Evolutionary conservation across 257 asterid genomes (phyloP).

Genomic region (Rehmannia glutinosa): DNA sequence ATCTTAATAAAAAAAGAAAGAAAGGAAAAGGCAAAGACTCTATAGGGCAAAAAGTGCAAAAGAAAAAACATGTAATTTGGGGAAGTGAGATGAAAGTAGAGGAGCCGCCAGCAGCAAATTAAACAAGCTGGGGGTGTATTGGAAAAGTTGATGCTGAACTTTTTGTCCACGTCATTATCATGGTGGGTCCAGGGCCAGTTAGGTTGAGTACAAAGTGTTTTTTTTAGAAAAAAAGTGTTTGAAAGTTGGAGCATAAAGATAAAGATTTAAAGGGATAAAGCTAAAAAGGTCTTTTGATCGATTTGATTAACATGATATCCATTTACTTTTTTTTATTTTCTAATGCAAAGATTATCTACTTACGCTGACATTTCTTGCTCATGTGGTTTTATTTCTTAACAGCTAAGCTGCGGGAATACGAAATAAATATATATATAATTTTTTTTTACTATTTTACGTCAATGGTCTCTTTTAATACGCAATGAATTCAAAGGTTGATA

Average conservation of each 20-base stretch:
- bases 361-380: conserved; percentile 16
- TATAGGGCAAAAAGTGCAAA: conserved; percentile 18
- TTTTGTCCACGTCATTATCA: conserved; percentile 62
- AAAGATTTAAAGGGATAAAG: conserved; percentile 30
- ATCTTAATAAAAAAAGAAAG: too few relatives aligned
- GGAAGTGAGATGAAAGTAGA: neutral
- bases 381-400: conserved; percentile 19
- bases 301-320: conserved; percentile 26
- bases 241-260: conserved; percentile 53
- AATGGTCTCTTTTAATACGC: neutral
- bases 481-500: neutral
- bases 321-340: neutral
- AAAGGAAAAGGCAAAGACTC: neutral
- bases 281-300: conserved; percentile 18
- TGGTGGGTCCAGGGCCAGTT: conserved; percentile 33
- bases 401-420: neutral
- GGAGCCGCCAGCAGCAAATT: conserved; percentile 54
- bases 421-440: neutral
- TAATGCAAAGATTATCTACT: neutral
- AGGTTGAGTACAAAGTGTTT: conserved; percentile 47
- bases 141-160: conserved; percentile 53
- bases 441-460: neutral
- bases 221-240: too few relatives aligned
- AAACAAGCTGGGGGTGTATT: neutral
- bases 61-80: neutral